Evolutionary conservation across 371 early-diverging fungal species (phyloP).

Genomic region (Mucor velutinosus): DNA sequence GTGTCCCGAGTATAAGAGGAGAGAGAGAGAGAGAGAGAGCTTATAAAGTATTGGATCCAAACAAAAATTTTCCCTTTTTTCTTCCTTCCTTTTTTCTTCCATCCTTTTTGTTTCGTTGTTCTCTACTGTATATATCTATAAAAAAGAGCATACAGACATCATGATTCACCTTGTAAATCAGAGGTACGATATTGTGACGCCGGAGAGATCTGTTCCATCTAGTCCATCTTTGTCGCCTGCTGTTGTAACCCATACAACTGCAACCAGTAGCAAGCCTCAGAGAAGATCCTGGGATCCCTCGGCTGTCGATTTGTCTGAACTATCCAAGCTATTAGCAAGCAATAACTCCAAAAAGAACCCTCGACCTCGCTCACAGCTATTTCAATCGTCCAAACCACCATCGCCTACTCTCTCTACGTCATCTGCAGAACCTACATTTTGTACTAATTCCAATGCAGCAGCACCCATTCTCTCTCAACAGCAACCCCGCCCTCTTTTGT

Average conservation of each 20-base stretch:
- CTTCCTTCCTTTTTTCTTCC: slow-evolving; percentile 1
- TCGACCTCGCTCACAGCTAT: slow-evolving; percentile 43
- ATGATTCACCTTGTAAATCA: slow-evolving; percentile 45
- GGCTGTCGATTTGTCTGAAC: slow-evolving; percentile 39
- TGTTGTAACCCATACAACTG: slow-evolving; percentile 42
- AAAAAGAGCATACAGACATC: background rate
- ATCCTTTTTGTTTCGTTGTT: background rate
- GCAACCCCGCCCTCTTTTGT: slow-evolving; percentile 26
- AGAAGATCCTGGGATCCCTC: slow-evolving; percentile 26
- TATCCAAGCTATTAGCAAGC: slow-evolving; percentile 30
- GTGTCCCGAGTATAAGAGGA: slow-evolving; percentile 1
- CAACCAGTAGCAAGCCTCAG: slow-evolving; percentile 37
- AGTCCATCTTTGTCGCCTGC: slow-evolving; percentile 50
- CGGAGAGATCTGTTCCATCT: slow-evolving; percentile 47
- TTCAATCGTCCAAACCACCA: slow-evolving; percentile 37
- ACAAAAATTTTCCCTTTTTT: slow-evolving; percentile 9
- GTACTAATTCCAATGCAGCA: slow-evolving; percentile 22
- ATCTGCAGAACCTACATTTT: slow-evolving; percentile 37
- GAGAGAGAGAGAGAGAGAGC: background rate
- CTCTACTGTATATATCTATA: background rate
- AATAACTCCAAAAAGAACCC: slow-evolving; percentile 11
- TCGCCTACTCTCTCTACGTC: slow-evolving; percentile 32
- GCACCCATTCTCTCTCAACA: slow-evolving; percentile 26
- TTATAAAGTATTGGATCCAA: slow-evolving; percentile 10
- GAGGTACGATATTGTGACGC: slow-evolving; percentile 42